phyloP scores from a whole-genome alignment of 2,329 filamentous ascomycete species.

The Diaporthe velutina region DNA sequence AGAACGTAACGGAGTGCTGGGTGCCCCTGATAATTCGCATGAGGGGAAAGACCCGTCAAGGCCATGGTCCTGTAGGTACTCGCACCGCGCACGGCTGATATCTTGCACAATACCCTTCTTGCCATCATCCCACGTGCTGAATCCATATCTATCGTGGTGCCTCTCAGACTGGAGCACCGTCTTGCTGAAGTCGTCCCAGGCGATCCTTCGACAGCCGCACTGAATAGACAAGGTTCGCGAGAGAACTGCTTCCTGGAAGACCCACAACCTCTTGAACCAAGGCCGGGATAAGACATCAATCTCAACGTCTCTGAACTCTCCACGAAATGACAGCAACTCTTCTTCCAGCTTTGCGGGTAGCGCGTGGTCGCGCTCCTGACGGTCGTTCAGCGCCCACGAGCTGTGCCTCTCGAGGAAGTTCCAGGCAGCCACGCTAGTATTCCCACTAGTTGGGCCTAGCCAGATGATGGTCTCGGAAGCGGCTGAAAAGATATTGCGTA shows the following conservation, averaged over 20 bases:
- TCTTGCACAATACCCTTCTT: neutral
- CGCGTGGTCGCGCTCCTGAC: neutral
- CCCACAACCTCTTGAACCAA: constrained; percentile 16
- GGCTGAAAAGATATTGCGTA: neutral
- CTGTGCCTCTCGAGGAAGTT: constrained; percentile 26
- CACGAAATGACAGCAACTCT: neutral
- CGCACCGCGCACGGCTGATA: neutral
- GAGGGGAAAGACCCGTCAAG: no score
- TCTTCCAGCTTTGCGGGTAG: neutral
- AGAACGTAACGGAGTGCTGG: no score
- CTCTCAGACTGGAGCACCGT: neutral
- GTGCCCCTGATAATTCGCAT: accelerated
- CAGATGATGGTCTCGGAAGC: constrained; percentile 22
- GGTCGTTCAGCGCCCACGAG: constrained; percentile 16
- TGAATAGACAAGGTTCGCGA: neutral
- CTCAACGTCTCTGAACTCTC: constrained; percentile 3
- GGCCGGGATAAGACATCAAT: constrained; percentile 4
- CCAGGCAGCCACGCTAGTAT: constrained; percentile 14
- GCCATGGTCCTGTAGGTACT: neutral
- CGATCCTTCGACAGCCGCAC: constrained; percentile 21
- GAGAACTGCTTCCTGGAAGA: constrained; percentile 16
- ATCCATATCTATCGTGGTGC: neutral
- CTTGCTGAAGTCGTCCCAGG: constrained; percentile 25
- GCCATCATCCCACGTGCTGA: neutral
- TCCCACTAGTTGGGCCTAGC: neutral